These are phyloP conservation scores for Ophiostoma sp. DNA, from an alignment of 2,329 filamentous ascomycete genomes.

Conservation along the genomic window DNA sequence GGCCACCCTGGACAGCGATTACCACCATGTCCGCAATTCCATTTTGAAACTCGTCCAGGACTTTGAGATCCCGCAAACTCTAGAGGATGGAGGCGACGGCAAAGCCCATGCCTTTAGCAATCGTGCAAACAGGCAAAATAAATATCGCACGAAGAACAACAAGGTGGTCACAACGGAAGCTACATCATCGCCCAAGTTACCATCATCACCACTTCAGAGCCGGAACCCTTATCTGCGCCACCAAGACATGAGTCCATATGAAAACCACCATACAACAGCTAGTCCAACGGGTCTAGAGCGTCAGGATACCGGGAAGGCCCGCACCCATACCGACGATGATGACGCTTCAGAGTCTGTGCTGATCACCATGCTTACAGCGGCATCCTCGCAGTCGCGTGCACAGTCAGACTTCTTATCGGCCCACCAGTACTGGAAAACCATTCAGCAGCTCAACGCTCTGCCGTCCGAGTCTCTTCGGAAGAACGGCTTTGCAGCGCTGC, in stretches of 20 bases:
- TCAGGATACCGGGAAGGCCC: not conserved
- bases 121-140: constrained; percentile 56
- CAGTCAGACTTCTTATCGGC: constrained; percentile 78
- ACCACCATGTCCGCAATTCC: constrained; percentile 73
- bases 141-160: constrained; percentile 55
- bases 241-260: not conserved
- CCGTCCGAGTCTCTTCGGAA: constrained; percentile 56
- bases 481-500: constrained; percentile 64
- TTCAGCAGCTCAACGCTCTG: constrained; percentile 64
- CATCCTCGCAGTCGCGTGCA: constrained; percentile 68
- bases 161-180: constrained; percentile 44
- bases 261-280: not conserved
- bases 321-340: constrained; percentile 31
- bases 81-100: constrained; percentile 53
- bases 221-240: constrained; percentile 43
- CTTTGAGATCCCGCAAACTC: constrained; percentile 67
- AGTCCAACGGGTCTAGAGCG: not conserved
- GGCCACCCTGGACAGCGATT: constrained; percentile 68
- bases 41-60: constrained; percentile 77
- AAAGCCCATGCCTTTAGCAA: constrained; percentile 60
- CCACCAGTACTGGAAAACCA: constrained; percentile 77
- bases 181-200: constrained; percentile 28
- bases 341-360: constrained; percentile 42
- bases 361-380: constrained; percentile 68
- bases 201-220: constrained; percentile 37